Percentiles rank a stretch among this genome's conserved stretches.
Conservation (phyloP, 768 basidiomycete genomes). For the Russula sp. region DNA sequence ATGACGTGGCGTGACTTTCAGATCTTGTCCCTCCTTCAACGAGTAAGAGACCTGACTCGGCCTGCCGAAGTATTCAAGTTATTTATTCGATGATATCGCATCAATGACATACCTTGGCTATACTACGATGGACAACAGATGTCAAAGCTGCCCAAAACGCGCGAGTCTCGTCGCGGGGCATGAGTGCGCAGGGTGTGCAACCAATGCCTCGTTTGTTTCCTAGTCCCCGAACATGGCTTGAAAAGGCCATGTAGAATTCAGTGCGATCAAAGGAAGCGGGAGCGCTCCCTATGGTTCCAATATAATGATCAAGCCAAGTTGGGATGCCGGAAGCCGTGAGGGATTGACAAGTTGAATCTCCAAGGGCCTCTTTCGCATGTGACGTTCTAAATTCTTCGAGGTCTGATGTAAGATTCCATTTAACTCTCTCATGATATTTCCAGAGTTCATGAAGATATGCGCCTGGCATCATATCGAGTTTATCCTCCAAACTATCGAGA, state of each 20-base stretch:
- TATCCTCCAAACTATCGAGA: background rate
- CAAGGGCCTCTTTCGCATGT: background rate
- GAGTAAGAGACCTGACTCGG: background rate
- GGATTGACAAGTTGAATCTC: background rate
- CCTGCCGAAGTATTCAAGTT: background rate
- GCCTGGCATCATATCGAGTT: background rate
- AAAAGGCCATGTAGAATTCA: background rate
- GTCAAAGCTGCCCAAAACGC: too few species aligned
- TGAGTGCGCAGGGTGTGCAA: background rate
- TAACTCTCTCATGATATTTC: constrained; percentile 1
- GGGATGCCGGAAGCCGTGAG: background rate
- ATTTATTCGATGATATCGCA: too few species aligned
- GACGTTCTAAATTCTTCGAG: background rate
- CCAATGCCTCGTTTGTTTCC: too few species aligned
- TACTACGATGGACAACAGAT: too few species aligned
- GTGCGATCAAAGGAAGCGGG: background rate
- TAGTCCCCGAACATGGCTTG: background rate
- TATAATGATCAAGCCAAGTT: background rate
- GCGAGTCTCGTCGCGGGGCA: too few species aligned
- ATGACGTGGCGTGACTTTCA: background rate
- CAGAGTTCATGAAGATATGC: constrained; percentile 5
- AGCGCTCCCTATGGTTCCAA: background rate
- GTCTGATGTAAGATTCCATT: background rate
- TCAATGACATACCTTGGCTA: too few species aligned
- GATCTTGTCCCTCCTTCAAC: too few species aligned